phyloP scores from a whole-genome alignment of 2,329 filamentous ascomycete genomes.

The Colletotrichum musae region DNA sequence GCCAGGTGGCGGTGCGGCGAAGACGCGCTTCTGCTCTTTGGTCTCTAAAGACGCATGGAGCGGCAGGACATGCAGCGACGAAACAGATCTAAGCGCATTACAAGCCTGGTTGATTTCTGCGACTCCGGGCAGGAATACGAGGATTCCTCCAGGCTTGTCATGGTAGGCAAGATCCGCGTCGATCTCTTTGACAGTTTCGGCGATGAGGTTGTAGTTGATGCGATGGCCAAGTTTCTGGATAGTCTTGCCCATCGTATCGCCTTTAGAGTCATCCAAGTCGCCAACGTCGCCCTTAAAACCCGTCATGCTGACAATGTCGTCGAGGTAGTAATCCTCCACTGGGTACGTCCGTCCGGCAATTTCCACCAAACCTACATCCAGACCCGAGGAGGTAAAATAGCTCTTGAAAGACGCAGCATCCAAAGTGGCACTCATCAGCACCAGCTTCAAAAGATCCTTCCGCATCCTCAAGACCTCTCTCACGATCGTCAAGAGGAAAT shows the following conservation, averaged over 20 bases:
- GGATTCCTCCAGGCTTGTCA: slow-evolving; percentile 83
- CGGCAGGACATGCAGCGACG: slow-evolving; percentile 81
- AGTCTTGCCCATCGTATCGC: slow-evolving; percentile 74
- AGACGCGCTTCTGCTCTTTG: slow-evolving; percentile 89
- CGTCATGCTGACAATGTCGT: slow-evolving; percentile 87
- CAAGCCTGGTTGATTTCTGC: slow-evolving; percentile 91
- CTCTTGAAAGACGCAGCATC: slow-evolving; percentile 87
- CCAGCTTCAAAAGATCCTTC: slow-evolving; percentile 86
- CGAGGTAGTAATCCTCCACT: slow-evolving; percentile 90
- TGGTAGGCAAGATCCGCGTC: slow-evolving; percentile 79
- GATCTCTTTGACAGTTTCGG: slow-evolving; percentile 84
- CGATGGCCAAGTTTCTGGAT: slow-evolving; percentile 83
- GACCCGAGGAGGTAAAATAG: slow-evolving; percentile 81
- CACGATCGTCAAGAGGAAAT: slow-evolving; percentile 91
- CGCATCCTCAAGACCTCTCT: slow-evolving; percentile 83
- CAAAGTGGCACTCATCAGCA: slow-evolving; percentile 96
- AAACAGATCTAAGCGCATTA: slow-evolving; percentile 74
- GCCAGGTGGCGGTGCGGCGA: slow-evolving; percentile 80
- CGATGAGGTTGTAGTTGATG: slow-evolving; percentile 92
- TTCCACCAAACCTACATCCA: slow-evolving; percentile 83
- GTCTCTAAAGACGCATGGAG: slow-evolving; percentile 94
- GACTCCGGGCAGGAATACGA: slow-evolving; percentile 96
- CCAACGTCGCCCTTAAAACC: slow-evolving; percentile 73
- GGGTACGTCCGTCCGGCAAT: slow-evolving; percentile 92
- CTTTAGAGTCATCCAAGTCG: slow-evolving; percentile 60